These are phyloP conservation scores for Groenewaldozyma tartarivorans DNA, from an alignment of 805 yeast genomes.

Conservation along the genomic window DNA sequence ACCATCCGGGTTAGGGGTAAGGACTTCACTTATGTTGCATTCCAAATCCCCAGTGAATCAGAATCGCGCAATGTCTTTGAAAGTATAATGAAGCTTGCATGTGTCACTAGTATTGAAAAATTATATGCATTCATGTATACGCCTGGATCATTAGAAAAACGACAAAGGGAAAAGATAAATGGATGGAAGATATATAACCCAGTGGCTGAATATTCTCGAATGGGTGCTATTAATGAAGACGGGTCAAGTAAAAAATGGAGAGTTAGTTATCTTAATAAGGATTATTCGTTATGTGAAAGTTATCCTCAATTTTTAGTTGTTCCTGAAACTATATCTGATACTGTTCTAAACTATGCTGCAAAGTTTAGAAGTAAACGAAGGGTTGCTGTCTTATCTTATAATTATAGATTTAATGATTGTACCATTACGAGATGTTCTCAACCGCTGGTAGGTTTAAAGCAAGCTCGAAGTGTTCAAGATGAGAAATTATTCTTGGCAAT, in stretches of 20 bases:
- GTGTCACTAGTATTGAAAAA: conserved; percentile 40
- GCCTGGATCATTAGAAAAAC: conserved; percentile 63
- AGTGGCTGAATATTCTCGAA: conserved; percentile 57
- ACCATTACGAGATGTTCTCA: conserved; percentile 85
- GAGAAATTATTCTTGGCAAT: conserved; percentile 72
- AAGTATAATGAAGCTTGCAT: conserved; percentile 57
- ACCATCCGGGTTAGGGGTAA: conserved; percentile 67
- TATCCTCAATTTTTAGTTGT: conserved; percentile 65
- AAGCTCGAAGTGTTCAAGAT: conserved; percentile 82
- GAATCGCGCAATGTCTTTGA: conserved; percentile 65
- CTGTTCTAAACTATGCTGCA: conserved; percentile 71
- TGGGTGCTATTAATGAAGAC: conserved; percentile 40
- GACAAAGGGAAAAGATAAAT: no score
- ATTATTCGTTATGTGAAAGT: conserved; percentile 56
- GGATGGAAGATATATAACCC: conserved; percentile 72
- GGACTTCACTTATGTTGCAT: conserved; percentile 73
- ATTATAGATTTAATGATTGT: conserved; percentile 50
- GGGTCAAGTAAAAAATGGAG: conserved; percentile 50
- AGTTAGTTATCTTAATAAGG: conserved; percentile 49
- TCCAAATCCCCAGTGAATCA: conserved; percentile 55
- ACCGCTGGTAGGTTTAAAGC: conserved; percentile 85
- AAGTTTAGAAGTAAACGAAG: conserved; percentile 79
- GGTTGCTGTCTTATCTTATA: conserved; percentile 74
- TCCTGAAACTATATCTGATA: conserved; percentile 73
- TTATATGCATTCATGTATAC: conserved; percentile 77